Evolutionary conservation across 371 early-diverging fungal genomes (phyloP), one percentile per base, ranked within the genome.

Genomic region (Apophysomyces trapeziformis): DNA sequence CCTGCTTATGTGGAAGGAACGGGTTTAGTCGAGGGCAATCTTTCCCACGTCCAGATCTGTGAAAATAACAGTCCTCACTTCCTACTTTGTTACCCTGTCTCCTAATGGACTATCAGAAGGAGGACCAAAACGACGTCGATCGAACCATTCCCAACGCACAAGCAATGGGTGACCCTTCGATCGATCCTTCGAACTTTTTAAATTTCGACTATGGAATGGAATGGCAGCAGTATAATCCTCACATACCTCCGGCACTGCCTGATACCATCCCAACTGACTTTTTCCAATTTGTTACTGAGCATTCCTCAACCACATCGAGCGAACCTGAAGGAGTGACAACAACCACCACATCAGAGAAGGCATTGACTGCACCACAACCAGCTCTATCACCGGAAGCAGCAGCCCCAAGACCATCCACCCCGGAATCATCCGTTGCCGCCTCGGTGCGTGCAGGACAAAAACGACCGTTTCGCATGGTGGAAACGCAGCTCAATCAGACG

Each of bases 401-500:
- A 44, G 14, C 45, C 45, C 32, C n/a, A 12, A 6, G 16, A 8
- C 47, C 47, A 18, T 46, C 43, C n/a, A 8, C 54, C 7, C 47
- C 56, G 63, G 54, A 54, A 35, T 18, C 46, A 38, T 8, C 36
- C 9, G 18, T 12, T 13, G 35, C 32, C 14, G 46, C 26, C 21
- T 13, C 38, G 54, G 38, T 38, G 11, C 21, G 21, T 44, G 45
- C 57, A 58, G 37, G 46, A 36, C 60, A 62, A 56, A 37, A 63
- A 36, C 41, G 60, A 54, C 26, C 54, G 1, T 50, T 18, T 11
- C 54, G 54, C 21, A 11, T 11, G 21, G 21, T 50, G 4, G 41
- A 26, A 14, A 74, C 74, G 12, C 73, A 72, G 35, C 58, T 68
- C 12, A 75, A 78, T 57, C 76, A 79, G 63, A 65, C 77, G 4